A percentile compares a stretch with the other conserved stretches of the same genome.
Conservation (phyloP, 768 basidiomycete species). For the Auriscalpium orientale region DNA sequence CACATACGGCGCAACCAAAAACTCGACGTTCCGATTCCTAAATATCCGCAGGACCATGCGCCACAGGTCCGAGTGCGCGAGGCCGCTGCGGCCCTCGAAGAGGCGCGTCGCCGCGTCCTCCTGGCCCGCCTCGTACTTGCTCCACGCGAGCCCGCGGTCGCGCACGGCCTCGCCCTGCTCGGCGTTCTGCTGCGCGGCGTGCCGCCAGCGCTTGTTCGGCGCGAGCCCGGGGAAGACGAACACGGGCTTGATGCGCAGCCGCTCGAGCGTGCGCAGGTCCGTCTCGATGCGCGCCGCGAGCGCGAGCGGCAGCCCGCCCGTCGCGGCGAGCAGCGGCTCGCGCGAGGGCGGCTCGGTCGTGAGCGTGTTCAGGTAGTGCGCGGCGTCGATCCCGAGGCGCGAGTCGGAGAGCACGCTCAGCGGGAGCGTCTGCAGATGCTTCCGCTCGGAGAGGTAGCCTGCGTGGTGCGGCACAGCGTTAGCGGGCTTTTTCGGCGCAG, state of each 20-base stretch:
- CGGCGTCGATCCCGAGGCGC: constrained; percentile 94
- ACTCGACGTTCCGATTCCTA: constrained; percentile 91
- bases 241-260: constrained; percentile 92
- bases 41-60: constrained; percentile 88
- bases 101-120: constrained; percentile 83
- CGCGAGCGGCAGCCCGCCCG: constrained; percentile 89
- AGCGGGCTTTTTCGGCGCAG: background rate
- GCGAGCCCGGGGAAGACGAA: constrained; percentile 92
- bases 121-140: constrained; percentile 85
- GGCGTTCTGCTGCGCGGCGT: constrained; percentile 38
- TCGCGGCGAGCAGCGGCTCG: constrained; percentile 90
- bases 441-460: constrained; percentile 85
- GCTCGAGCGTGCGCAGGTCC: constrained; percentile 86
- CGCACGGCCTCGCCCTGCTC: constrained; percentile 56
- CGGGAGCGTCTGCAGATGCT: constrained; percentile 76
- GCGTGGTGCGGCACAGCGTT: background rate
- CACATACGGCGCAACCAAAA: constrained; percentile 90
- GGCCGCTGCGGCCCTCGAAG: constrained; percentile 67
- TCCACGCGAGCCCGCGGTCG: constrained; percentile 82
- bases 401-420: constrained; percentile 81
- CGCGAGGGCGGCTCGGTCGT: constrained; percentile 69
- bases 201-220: constrained; percentile 68
- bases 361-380: constrained; percentile 77
- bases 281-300: constrained; percentile 83
- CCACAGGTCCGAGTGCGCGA: constrained; percentile 88